Evolutionary conservation across 2,329 filamentous ascomycete species (phyloP).

Genomic region (Didymella segeticola): DNA sequence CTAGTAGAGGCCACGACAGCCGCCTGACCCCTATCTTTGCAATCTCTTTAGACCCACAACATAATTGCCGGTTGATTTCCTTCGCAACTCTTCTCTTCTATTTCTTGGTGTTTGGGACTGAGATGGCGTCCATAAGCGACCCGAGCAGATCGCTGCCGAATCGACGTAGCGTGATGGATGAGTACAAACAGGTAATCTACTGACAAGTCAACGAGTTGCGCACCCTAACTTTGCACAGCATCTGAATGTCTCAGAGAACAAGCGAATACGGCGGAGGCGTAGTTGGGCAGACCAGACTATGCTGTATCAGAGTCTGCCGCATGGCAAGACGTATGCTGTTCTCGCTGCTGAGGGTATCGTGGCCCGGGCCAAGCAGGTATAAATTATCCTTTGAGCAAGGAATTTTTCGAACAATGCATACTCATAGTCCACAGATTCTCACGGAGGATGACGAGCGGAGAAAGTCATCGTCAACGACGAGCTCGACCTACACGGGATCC

Average conservation of each 20-base stretch:
- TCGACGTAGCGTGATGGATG: constrained; percentile 11
- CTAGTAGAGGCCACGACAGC: not conserved
- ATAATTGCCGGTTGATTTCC: not conserved
- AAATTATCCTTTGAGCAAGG: no score
- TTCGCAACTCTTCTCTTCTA: not conserved
- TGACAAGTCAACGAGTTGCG: not conserved
- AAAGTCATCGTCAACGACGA: constrained; percentile 1
- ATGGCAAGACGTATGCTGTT: constrained; percentile 13
- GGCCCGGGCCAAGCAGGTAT: constrained; percentile 8
- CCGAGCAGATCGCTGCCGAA: constrained; percentile 5
- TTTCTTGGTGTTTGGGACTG: not conserved
- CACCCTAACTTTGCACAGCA: not conserved
- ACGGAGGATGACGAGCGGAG: constrained; percentile 4
- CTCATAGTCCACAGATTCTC: constrained; percentile 2
- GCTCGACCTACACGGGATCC: not conserved
- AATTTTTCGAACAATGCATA: rapidly evolving
- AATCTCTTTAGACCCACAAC: not conserved
- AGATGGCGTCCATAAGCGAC: not conserved
- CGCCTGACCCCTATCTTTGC: not conserved
- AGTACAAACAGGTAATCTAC: constrained; percentile 12
- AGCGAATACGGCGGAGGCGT: constrained; percentile 1
- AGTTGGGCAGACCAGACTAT: constrained; percentile 16
- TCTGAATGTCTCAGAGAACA: constrained; percentile 7
- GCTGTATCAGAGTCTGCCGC: constrained; percentile 10
- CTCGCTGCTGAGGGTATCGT: constrained; percentile 14